These are phyloP conservation scores for Emergomyces pasteurianus DNA, from an alignment of 2,329 filamentous ascomycete genomes.

Conservation along the genomic window DNA sequence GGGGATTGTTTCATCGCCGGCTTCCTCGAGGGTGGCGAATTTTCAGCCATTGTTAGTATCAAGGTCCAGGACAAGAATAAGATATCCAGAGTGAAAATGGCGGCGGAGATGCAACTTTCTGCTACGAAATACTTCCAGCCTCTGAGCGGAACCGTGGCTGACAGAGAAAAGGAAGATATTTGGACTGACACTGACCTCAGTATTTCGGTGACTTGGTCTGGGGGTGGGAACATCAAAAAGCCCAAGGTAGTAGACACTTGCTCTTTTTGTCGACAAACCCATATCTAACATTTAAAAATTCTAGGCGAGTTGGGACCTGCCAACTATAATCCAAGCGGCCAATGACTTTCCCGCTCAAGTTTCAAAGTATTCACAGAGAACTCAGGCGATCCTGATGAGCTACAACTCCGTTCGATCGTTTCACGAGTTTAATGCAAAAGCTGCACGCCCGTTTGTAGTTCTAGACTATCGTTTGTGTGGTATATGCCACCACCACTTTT, in stretches of 20 bases:
- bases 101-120: constrained; percentile 19
- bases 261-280: background rate
- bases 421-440: constrained; percentile 18
- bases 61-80: constrained; percentile 22
- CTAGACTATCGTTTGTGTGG: constrained; percentile 22
- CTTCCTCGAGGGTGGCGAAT: constrained; percentile 23
- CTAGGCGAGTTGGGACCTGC: constrained; percentile 19
- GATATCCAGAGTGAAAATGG: constrained; percentile 20
- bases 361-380: constrained; percentile 19
- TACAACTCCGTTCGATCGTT: constrained; percentile 22
- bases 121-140: constrained; percentile 1
- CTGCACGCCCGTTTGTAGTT: constrained; percentile 14
- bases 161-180: constrained; percentile 7
- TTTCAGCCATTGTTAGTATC: constrained; percentile 23
- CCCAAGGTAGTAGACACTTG: constrained; percentile 8
- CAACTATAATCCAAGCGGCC: constrained; percentile 20
- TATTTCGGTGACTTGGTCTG: constrained; percentile 23
- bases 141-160: constrained; percentile 9
- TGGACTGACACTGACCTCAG: constrained; percentile 20
- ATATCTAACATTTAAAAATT: background rate
- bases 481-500: background rate
- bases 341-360: constrained; percentile 25
- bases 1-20: constrained; percentile 24
- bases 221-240: constrained; percentile 23
- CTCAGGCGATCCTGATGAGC: constrained; percentile 19